Base-by-base conservation (phyloP, 805 yeast species). In the Wickerhamomyces pijperi region DNA sequence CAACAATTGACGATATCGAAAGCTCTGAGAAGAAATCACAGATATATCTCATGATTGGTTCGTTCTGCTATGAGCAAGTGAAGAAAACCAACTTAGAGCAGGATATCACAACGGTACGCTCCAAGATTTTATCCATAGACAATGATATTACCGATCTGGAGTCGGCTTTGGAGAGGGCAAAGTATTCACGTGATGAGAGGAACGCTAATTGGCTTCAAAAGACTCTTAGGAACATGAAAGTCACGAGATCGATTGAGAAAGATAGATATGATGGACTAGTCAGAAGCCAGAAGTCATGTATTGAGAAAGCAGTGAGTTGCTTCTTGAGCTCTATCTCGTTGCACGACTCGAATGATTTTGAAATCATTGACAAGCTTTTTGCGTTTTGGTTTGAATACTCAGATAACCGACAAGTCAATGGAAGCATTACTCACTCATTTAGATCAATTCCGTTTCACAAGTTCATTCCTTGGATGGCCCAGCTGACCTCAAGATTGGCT, bases 391-490 rank as follows among this genome's bases (percentile, higher is more conserved):
- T 90, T 32, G 82, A 79, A 43, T 69, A 75, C 46, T 66, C 76
- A 3, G 53, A 55, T 5, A 64, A 65, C 28, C 67, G 57, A 1
- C 55, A 51, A 0, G 59, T 82, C 5, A 78, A 74, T 45, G 43
- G 40, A 3, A 47, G 59, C 8, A 61, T 82, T 9, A 49, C 50
- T 13, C 47, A 53, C 2, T 59, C 62, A 4, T 50, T 80, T 3
- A 37, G 50, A 0, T 36, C 37, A 0, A 58, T 84, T 16, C 82
- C 94, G 0, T 64, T 72, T 13, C 64, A 65, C 51, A 78, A 78
- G 47, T 72, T 86, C 39, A 65, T 84, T 5, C 73, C 86, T 0
- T 88, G 97, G 95, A 65, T 79, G 29, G 78, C 81, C 42, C 97
- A 88, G 53, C 65, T 88, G 35, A 66, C 83, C 3, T 84, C 97